Base-by-base conservation (phyloP, 805 yeast species). In the Cyberlindnera veronae region DNA sequence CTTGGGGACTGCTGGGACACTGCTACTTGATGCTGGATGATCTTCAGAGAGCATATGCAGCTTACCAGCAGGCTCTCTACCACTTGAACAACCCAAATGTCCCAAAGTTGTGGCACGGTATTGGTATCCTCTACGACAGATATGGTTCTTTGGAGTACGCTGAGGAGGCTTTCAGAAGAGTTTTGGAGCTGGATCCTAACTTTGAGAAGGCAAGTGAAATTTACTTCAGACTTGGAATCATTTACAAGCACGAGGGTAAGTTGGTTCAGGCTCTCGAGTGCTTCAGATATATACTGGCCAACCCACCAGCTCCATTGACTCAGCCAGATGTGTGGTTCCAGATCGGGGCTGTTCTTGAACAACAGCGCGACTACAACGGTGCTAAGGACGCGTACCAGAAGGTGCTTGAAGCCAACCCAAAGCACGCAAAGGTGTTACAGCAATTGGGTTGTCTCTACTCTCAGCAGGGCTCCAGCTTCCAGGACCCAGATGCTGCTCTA, bases 301-400 rank as follows among this genome's bases (percentile, higher is more conserved):
- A 82, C 63, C 98, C 99, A 0, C 99, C 99, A 1, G 83, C 88
- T 39, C 99, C 99, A 1, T 70, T 93, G 49, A 90, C 97, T 34
- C 96, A 88, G 61, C 88, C 95, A 36, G 99, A 93, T 61, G 95
- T 93, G 39, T 93, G 98, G 98, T 93, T 93, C 69, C 99, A 93
- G 66, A 85, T 93, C 48, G 99, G 99, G 29, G 84, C 89, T 23
- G 98, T 93, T 2, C 74, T 93, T 54, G 99, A 93, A 62, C 95
- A 85, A 59, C 91, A 86, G 67, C 81, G 88, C 55, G 96, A 89
- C 58, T 91, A 86, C 76, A 77, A 74, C 47, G 87, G 90, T 28
- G 98, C 99, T 3, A 80, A 82, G 55, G 97, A 90, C 48, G 98
- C 98, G 8, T 93, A 93, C 62, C 96, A 91, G 64, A 78, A 93